Evolutionary conservation across 2,329 filamentous ascomycete genomes (phyloP), one percentile per base, ranked within the genome.

Genomic region (Aspergillus alliaceus): DNA sequence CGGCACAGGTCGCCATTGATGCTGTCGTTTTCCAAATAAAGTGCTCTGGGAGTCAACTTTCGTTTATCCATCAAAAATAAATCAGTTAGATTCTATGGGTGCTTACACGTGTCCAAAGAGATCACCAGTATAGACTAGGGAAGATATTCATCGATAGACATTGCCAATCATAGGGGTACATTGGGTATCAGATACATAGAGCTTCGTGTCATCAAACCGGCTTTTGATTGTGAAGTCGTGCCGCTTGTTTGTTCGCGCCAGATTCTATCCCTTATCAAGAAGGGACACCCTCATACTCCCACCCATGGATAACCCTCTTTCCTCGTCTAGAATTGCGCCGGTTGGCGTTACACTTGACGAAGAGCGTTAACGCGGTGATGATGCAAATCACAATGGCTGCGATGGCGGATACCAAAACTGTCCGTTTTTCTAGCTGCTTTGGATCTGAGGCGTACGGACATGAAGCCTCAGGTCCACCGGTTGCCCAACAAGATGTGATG

Each of bases 251-350:
- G n/a, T n/a, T n/a, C 4, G 15, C 4, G 14, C 9, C 14, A n/a
- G 24, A 53, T 39, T 22, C 46, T 40, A n/a, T n/a, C 29, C 47
- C 12, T 2, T 39, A 47, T 54, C 44, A 42, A 46, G 77, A 79
- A 18, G 86, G 86, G 51, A 90, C 85, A 15, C 87, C 87, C 68
- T 89, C 87, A 74, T 89, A 89, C 64, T 88, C 84, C 81, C 84
- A 86, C 1, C 84, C 84, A 53, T 77, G 71, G 58, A 78, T 75
- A 48, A 83, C 76, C 64, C 81, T 79, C 65, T 79, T 80, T 25
- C 77, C 76, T 47, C 79, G 78, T 60, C 80, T 77, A 46, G 78
- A 81, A 62, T 80, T 81, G 40, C 79, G 77, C 58, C 85, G 71
- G 69, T 88, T 87, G 4, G 84, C 80, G 59, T 85, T 86, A 66